These are phyloP conservation scores for Zelonia costaricensis DNA, from an alignment of 208 protist species.

Conservation along the genomic window DNA sequence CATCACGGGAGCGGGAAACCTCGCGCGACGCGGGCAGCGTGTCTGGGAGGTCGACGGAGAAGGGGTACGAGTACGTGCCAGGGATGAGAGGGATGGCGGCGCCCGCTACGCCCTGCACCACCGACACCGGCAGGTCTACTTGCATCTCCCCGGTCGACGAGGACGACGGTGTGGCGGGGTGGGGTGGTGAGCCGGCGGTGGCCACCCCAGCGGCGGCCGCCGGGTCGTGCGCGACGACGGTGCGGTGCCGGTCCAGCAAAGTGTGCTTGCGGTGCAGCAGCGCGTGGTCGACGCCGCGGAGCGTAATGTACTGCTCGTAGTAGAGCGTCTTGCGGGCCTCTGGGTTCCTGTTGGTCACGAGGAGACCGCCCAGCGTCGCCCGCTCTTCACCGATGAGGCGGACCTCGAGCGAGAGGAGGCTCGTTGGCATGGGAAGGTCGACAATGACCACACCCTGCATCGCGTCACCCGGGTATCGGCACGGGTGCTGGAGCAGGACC, in stretches of 20 bases:
- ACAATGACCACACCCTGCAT: slow-evolving; percentile 60
- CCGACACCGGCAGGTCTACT: slow-evolving; percentile 2
- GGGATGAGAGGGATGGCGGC: slow-evolving; percentile 32
- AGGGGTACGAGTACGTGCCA: slow-evolving; percentile 73
- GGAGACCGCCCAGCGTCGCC: slow-evolving; percentile 28
- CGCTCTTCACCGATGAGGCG: slow-evolving; percentile 38
- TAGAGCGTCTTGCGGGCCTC: slow-evolving; percentile 48
- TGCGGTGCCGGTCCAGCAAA: slow-evolving; percentile 3
- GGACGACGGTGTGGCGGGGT: too few relatives aligned
- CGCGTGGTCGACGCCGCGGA: slow-evolving; percentile 39
- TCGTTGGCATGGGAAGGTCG: slow-evolving; percentile 24
- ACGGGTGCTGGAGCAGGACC: slow-evolving; percentile 29
- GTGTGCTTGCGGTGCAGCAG: slow-evolving; percentile 15
- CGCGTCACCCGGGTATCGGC: slow-evolving; percentile 52
- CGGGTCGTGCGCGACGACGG: slow-evolving; percentile 15
- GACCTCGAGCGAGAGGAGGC: slow-evolving; percentile 42
- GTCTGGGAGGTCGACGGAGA: slow-evolving; percentile 50
- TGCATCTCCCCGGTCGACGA: slow-evolving; percentile 1
- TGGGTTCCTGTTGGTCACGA: slow-evolving; percentile 29
- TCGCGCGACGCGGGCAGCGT: slow-evolving; percentile 44
- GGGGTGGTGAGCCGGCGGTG: too few relatives aligned
- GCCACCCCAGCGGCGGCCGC: neutral
- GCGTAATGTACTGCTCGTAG: slow-evolving; percentile 52
- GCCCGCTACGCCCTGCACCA: neutral
- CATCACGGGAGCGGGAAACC: slow-evolving; percentile 26